These are phyloP conservation scores for Mycena olivaceomarginata DNA, from an alignment of 768 basidiomycete genomes.

Conservation along the genomic window DNA sequence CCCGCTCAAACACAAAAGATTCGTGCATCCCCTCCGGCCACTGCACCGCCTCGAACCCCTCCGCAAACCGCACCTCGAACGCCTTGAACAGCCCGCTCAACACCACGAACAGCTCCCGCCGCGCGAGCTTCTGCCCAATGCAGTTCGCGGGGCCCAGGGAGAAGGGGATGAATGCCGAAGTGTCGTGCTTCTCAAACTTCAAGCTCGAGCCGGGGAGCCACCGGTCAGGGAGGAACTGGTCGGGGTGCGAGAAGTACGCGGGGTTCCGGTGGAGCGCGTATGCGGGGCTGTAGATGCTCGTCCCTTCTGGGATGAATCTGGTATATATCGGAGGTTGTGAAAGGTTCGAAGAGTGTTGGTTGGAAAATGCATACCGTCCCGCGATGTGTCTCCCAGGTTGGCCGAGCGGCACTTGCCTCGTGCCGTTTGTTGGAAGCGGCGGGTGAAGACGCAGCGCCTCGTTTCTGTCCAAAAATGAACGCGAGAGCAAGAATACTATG, in stretches of 20 bases:
- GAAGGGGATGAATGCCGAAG: conserved; percentile 63
- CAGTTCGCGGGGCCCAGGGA: conserved; percentile 61
- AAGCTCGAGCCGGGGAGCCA: conserved; percentile 52
- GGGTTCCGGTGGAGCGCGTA: conserved; percentile 69
- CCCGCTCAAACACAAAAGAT: conserved; percentile 57
- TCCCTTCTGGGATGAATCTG: conserved; percentile 68
- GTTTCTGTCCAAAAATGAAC: conserved; percentile 57
- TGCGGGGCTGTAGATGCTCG: conserved; percentile 63
- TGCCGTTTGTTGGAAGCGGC: conserved; percentile 67
- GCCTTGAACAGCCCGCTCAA: conserved; percentile 58
- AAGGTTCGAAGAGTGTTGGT: neutral
- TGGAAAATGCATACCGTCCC: conserved; percentile 5
- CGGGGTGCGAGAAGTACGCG: conserved; percentile 66
- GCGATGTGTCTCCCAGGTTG: conserved; percentile 9
- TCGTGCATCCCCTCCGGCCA: conserved; percentile 61
- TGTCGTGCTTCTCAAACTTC: conserved; percentile 46
- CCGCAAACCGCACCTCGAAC: conserved; percentile 60
- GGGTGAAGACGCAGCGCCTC: conserved; percentile 70
- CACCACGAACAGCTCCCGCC: conserved; percentile 63
- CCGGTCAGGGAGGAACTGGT: conserved; percentile 65
- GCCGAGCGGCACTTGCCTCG: conserved; percentile 47
- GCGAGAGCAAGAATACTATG: neutral
- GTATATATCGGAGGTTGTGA: neutral
- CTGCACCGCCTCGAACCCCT: conserved; percentile 50
- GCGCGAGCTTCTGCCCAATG: conserved; percentile 49